These are phyloP conservation scores for Zygosaccharomyces pseudorouxii DNA, from an alignment of 805 yeast species.

Conservation along the genomic window DNA sequence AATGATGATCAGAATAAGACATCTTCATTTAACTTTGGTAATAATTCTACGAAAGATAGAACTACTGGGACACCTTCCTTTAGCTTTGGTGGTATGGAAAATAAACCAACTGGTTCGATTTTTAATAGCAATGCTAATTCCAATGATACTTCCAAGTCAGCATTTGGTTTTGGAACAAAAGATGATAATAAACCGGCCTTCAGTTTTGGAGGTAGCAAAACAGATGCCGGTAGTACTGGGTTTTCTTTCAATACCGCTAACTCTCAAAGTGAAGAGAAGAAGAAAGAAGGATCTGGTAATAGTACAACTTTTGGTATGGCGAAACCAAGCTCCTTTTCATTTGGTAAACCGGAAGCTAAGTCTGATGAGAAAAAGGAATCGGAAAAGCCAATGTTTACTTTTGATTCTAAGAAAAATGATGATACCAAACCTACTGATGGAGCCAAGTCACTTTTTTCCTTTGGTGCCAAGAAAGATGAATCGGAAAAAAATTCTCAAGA, in stretches of 20 bases:
- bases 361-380: constrained; percentile 7
- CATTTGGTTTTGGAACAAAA: constrained; percentile 3
- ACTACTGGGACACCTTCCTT: not conserved
- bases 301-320: constrained; percentile 20
- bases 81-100: constrained; percentile 3
- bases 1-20: not conserved
- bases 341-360: constrained; percentile 8
- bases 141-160: constrained; percentile 1
- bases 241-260: constrained; percentile 19
- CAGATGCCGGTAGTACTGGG: constrained; percentile 8
- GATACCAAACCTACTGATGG: constrained; percentile 8
- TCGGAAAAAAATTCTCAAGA: constrained; percentile 15
- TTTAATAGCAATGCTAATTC: constrained; percentile 16
- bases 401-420: constrained; percentile 13
- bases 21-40: constrained; percentile 1
- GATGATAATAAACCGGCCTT: constrained; percentile 12
- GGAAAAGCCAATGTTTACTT: constrained; percentile 15
- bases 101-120: constrained; percentile 7
- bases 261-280: constrained; percentile 14
- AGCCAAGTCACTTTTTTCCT: constrained; percentile 18
- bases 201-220: constrained; percentile 12
- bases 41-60: not conserved
- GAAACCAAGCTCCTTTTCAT: constrained; percentile 11
- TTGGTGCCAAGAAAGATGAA: constrained; percentile 16
- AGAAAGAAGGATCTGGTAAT: constrained; percentile 10